Percentiles rank a stretch among this genome's conserved stretches.
phyloP scores from a whole-genome alignment of 768 basidiomycete species.

The Rhizopogon roseolus region DNA sequence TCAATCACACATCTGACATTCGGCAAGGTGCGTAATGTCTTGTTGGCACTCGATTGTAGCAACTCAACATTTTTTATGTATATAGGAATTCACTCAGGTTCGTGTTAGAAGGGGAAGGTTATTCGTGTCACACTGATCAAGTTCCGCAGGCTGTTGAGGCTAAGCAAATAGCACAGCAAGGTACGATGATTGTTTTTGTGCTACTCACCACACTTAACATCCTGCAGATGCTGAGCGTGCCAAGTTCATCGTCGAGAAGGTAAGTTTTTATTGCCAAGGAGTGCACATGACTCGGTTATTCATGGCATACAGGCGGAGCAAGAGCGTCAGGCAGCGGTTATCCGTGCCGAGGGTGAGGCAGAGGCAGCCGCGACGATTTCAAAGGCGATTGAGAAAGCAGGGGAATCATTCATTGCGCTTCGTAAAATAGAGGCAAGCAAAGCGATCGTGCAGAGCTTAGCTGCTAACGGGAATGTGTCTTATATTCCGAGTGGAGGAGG shows the following conservation, averaged over 20 bases:
- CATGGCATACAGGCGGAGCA: slow-evolving; percentile 79
- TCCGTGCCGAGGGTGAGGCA: slow-evolving; percentile 97
- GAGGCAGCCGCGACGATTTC: slow-evolving; percentile 96
- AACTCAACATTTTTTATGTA: slow-evolving; percentile 2
- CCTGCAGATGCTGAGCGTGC: slow-evolving; percentile 90
- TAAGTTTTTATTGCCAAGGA: slow-evolving; percentile 23
- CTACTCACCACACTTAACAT: slow-evolving; percentile 9
- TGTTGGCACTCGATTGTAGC: background rate
- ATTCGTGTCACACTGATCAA: slow-evolving; percentile 2
- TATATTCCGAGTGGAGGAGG: slow-evolving; percentile 82
- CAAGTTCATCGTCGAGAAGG: slow-evolving; percentile 99
- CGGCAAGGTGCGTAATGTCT: slow-evolving; percentile 55
- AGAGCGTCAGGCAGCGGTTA: slow-evolving; percentile 97
- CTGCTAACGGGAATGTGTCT: slow-evolving; percentile 78
- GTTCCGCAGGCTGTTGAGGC: slow-evolving; percentile 84
- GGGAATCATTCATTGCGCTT: slow-evolving; percentile 92
- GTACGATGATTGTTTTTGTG: slow-evolving; percentile 32
- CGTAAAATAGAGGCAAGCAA: slow-evolving; percentile 97
- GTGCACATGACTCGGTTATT: slow-evolving; percentile 10
- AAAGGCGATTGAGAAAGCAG: slow-evolving; percentile 84
- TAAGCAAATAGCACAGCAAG: slow-evolving; percentile 99
- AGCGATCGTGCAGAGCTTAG: slow-evolving; percentile 87
- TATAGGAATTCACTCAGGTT: slow-evolving; percentile 80
- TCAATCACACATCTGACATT: slow-evolving; percentile 92
- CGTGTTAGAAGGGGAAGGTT: slow-evolving; percentile 2